Evolutionary conservation across 352 stramenopile genomes (phyloP).

Genomic region (Pythium oligandrum): DNA sequence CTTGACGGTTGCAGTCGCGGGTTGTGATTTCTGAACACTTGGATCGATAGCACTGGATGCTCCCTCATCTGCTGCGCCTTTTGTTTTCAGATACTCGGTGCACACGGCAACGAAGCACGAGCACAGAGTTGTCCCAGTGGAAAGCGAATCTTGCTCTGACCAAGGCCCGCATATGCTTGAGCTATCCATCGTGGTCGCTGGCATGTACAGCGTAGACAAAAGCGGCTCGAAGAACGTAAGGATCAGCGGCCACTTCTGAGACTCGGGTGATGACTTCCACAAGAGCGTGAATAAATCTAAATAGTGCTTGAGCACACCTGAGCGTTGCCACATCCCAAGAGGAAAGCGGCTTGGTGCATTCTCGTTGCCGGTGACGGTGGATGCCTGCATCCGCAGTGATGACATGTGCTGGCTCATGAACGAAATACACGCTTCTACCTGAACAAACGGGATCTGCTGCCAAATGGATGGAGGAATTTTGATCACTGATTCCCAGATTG

Average conservation of each 20-base stretch:
- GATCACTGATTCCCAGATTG: conserved; percentile 54
- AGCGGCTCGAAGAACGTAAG: conserved; percentile 74
- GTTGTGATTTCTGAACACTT: too few species aligned
- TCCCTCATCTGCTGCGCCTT: background rate
- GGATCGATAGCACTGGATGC: too few species aligned
- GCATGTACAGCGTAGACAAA: conserved; percentile 75
- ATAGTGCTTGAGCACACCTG: conserved; percentile 70
- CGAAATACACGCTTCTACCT: conserved; percentile 18
- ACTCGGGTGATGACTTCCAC: conserved; percentile 48
- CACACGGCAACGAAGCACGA: conserved; percentile 79
- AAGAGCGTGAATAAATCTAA: conserved; percentile 75
- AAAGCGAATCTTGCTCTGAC: conserved; percentile 65
- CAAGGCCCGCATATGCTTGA: conserved; percentile 66
- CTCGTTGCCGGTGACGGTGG: conserved; percentile 9
- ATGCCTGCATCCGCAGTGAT: conserved; percentile 18
- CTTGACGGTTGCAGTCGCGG: conserved; percentile 27
- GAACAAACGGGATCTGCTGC: conserved; percentile 21
- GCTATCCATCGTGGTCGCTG: conserved; percentile 58
- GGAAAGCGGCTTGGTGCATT: conserved; percentile 1
- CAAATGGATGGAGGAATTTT: conserved; percentile 15
- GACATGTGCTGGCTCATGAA: conserved; percentile 27
- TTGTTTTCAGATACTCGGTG: conserved; percentile 58
- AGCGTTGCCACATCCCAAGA: conserved; percentile 44
- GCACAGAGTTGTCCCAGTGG: conserved; percentile 69
- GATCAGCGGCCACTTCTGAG: conserved; percentile 66